phyloP scores from a whole-genome alignment of 2,329 filamentous ascomycete genomes.

The Aspergillus unguis region DNA sequence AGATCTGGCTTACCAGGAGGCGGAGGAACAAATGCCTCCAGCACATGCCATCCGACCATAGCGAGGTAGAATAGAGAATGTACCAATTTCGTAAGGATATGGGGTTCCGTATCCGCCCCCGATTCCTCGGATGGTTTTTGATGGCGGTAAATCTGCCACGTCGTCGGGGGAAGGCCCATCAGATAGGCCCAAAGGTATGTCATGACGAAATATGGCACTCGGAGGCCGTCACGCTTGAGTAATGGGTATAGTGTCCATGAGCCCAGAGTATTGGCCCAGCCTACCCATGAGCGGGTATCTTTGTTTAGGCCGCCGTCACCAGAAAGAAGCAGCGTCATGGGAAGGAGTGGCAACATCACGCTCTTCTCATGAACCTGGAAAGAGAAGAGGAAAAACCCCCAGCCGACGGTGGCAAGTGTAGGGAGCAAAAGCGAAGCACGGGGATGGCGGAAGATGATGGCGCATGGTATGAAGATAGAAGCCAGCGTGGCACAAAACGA shows the following conservation, averaged over 20 bases:
- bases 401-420: conserved; percentile 78
- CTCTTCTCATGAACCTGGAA: conserved; percentile 99
- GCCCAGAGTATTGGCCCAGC: conserved; percentile 88
- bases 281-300: conserved; percentile 80
- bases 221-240: conserved; percentile 76
- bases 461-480: conserved; percentile 74
- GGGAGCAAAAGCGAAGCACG: conserved; percentile 73
- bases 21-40: conserved; percentile 65
- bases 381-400: conserved; percentile 97
- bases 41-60: conserved; percentile 78
- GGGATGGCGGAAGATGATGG: conserved; percentile 75
- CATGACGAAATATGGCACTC: conserved; percentile 79
- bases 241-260: conserved; percentile 93
- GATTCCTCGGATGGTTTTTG: conserved; percentile 35
- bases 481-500: conserved; percentile 72
- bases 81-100: conserved; percentile 62
- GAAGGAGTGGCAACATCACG: conserved; percentile 83
- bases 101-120: conserved; percentile 46
- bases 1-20: conserved; percentile 81
- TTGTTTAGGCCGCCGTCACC: conserved; percentile 73
- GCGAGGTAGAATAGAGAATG: conserved; percentile 72
- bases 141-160: conserved; percentile 63
- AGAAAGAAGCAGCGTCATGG: conserved; percentile 84
- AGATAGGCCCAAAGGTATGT: conserved; percentile 89
- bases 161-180: conserved; percentile 77